Percentiles rank a stretch among this genome's conserved stretches.
phyloP scores from a whole-genome alignment of 805 yeast species.

The Spathaspora boniae region DNA sequence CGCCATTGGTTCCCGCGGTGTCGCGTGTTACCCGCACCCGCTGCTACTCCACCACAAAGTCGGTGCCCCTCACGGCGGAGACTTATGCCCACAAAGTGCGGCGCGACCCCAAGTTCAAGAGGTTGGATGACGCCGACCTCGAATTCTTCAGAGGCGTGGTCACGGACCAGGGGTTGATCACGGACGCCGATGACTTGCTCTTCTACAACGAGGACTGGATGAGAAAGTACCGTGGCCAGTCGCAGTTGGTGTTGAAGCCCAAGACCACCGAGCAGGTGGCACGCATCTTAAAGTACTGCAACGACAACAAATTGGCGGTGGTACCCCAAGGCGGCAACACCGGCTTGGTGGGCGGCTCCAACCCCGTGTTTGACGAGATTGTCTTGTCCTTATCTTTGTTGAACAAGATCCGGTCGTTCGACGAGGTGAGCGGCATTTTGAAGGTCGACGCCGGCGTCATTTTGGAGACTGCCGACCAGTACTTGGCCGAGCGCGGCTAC shows the following conservation, averaged over 20 bases:
- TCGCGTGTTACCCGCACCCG: not conserved
- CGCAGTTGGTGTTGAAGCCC: slow-evolving; percentile 78
- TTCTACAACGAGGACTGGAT: slow-evolving; percentile 89
- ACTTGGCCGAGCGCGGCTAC: slow-evolving; percentile 73
- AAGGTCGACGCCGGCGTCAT: slow-evolving; percentile 91
- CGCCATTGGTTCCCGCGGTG: too few relatives aligned
- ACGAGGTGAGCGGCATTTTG: slow-evolving; percentile 75
- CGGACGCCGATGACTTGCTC: slow-evolving; percentile 60
- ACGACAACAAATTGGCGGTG: slow-evolving; percentile 70
- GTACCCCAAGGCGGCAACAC: slow-evolving; percentile 98
- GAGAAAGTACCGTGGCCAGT: slow-evolving; percentile 89
- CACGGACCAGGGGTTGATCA: slow-evolving; percentile 46
- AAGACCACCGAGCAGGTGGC: slow-evolving; percentile 75
- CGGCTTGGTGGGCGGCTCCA: slow-evolving; percentile 92
- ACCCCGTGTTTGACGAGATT: slow-evolving; percentile 89
- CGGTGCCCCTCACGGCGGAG: slow-evolving; percentile 62
- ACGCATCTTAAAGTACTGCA: slow-evolving; percentile 74
- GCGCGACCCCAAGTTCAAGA: slow-evolving; percentile 49
- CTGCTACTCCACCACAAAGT: slow-evolving; percentile 14
- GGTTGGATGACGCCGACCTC: slow-evolving; percentile 55
- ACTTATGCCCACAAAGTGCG: slow-evolving; percentile 57
- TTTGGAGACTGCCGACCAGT: slow-evolving; percentile 79
- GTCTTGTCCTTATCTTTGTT: slow-evolving; percentile 65
- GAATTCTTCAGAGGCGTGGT: slow-evolving; percentile 58
- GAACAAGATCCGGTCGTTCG: slow-evolving; percentile 81